phyloP scores from a whole-genome alignment of 805 yeast genomes.

The Suhomyces sp. region DNA sequence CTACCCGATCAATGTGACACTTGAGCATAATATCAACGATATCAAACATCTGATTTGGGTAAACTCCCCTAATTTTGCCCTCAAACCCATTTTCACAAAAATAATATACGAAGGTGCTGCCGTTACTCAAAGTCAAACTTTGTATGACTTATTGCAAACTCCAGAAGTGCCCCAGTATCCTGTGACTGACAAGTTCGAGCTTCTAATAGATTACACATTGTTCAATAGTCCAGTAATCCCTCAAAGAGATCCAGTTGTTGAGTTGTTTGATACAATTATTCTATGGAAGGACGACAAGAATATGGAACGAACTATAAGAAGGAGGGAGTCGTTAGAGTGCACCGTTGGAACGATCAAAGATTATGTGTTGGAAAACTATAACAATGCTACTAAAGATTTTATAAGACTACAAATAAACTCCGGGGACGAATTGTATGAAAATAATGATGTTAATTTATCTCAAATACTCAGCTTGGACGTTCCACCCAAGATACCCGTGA shows the following conservation, averaged over 20 bases:
- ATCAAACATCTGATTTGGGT: conserved; percentile 29
- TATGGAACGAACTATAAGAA: neutral
- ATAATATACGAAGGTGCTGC: conserved; percentile 12
- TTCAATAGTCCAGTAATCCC: conserved; percentile 19
- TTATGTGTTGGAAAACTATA: conserved; percentile 11
- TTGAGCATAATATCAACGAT: conserved; percentile 22
- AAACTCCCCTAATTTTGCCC: conserved; percentile 17
- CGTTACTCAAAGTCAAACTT: conserved; percentile 10
- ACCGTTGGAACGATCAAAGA: conserved; percentile 19
- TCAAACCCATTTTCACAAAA: conserved; percentile 26
- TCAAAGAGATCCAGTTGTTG: conserved; percentile 21
- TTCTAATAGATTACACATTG: conserved; percentile 26
- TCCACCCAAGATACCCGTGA: conserved; percentile 16
- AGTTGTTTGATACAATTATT: conserved; percentile 21
- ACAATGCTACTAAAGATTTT: neutral
- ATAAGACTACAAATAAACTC: neutral
- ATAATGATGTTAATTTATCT: conserved; percentile 10
- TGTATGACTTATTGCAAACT: conserved; percentile 13
- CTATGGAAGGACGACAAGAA: conserved; percentile 12
- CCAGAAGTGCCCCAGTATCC: conserved; percentile 5
- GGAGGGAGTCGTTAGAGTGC: conserved; percentile 20
- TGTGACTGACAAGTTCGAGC: conserved; percentile 6
- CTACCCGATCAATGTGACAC: conserved; percentile 18
- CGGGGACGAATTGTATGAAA: neutral
- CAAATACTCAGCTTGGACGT: conserved; percentile 24